Conservation (phyloP, 108 stramenopile species). For the Nannochloropsis gaditana region DNA sequence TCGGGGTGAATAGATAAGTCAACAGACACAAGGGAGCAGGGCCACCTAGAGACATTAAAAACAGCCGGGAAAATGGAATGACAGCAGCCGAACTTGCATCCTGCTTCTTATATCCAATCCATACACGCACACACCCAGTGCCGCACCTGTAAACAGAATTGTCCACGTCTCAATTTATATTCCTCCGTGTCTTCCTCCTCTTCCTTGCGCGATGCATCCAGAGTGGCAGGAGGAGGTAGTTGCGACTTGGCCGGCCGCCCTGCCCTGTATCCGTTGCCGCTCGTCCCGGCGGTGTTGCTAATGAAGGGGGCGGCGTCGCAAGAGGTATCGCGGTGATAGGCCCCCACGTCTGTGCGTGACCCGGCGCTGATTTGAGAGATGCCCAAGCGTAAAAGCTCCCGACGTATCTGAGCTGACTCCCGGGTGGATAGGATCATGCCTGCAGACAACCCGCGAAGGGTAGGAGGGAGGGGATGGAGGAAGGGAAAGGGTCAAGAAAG, state of each 20-base stretch:
- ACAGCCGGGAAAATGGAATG: not conserved
- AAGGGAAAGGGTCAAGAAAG: too few species aligned
- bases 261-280: not conserved
- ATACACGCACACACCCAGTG: too few species aligned
- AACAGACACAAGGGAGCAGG: not conserved
- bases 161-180: not conserved
- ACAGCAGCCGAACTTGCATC: not conserved
- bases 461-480: not conserved
- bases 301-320: not conserved
- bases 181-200: constrained; percentile 14
- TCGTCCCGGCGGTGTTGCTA: not conserved
- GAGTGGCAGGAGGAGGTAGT: not conserved
- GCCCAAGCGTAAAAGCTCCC: not conserved
- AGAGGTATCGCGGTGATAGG: not conserved
- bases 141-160: not conserved
- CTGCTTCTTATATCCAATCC: too few species aligned
- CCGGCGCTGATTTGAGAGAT: not conserved
- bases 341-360: not conserved
- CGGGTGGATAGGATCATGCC: constrained; percentile 1
- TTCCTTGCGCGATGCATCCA: not conserved
- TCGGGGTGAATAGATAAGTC: not conserved
- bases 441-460: not conserved
- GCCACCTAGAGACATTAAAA: not conserved
- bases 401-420: not conserved
- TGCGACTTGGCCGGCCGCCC: not conserved